Base-by-base conservation (phyloP, 1,284 basidiomycete genomes). In the Cronartium quercuum region DNA sequence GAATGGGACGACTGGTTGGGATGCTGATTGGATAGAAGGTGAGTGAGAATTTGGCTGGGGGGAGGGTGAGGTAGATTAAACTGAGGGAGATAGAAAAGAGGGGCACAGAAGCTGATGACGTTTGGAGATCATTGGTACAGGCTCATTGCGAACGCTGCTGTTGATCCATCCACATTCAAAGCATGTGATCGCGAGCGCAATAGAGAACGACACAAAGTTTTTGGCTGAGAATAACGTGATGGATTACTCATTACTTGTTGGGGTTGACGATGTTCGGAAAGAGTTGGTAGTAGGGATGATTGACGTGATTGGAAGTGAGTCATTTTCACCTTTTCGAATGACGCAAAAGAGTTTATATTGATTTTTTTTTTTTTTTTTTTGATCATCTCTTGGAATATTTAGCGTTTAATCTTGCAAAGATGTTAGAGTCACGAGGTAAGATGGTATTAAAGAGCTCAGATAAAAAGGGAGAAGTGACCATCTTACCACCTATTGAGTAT, bases 21-120 rank as follows among this genome's bases (percentile, higher is more conserved):
- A 61, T 61, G 58, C 58, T 61, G 58, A 61, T 61, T 61, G 58
- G 58, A 61, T 61, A 34, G 58, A 61, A 35, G 58, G 58, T 61
- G 29, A 37, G 58, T 37, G 4, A 6, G 1, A 34, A 21, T 58
- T 18, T 60, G 4, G n/a, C 15, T 60, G 58, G 42, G 42, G 42
- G 42, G 42, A 44, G 42, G 42, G 42, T 44, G 42, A 44, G 18
- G 9, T 44, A 18, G n/a, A n/a, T n/a, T n/a, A n/a, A n/a, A n/a
- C n/a, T n/a, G n/a, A n/a, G n/a, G n/a, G n/a, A n/a, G n/a, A n/a
- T n/a, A n/a, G n/a, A n/a, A n/a, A n/a, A n/a, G n/a, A n/a, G n/a
- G n/a, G n/a, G n/a, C n/a, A n/a, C n/a, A 9, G 42, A 44, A 44
- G 9, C 18, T 44, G 42, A 44, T 55, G n/a, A 21, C 9, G 6